Conservation (phyloP, 148 eudicot genomes). For the Rhododendron ovatum region DNA sequence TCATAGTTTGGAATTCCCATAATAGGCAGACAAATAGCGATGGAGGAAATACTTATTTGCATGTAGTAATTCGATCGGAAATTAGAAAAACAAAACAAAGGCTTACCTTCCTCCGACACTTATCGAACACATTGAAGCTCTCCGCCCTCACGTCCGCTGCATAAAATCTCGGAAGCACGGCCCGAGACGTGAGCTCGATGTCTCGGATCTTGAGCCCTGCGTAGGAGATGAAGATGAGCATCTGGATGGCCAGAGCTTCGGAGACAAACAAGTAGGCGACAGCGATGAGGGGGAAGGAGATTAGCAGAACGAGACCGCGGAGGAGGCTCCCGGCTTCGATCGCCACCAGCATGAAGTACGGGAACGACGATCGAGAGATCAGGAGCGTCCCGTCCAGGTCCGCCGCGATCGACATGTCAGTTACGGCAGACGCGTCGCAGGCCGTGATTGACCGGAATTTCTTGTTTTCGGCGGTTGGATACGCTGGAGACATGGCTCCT, state of each 20-base stretch:
- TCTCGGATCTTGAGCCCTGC: constrained; percentile 61
- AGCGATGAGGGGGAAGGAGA: constrained; percentile 64
- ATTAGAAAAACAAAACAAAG: background rate
- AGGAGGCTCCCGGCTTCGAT: constrained; percentile 86
- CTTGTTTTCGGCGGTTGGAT: constrained; percentile 8
- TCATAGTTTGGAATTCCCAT: no score
- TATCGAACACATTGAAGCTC: constrained; percentile 69
- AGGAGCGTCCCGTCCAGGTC: constrained; percentile 95
- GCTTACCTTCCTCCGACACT: constrained; percentile 46
- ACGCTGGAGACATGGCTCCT: constrained; percentile 16
- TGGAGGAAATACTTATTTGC: no score
- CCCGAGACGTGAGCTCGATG: constrained; percentile 80
- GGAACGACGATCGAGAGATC: constrained; percentile 62
- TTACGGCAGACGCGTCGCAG: constrained; percentile 36
- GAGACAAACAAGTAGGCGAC: constrained; percentile 77
- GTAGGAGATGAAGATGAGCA: constrained; percentile 74
- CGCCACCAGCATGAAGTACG: constrained; percentile 88
- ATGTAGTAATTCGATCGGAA: background rate
- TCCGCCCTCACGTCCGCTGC: constrained; percentile 78
- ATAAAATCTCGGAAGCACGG: constrained; percentile 81
- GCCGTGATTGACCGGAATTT: constrained; percentile 46
- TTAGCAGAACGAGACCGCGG: constrained; percentile 67
- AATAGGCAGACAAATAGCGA: no score
- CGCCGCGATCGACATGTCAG: constrained; percentile 67
- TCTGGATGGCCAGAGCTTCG: constrained; percentile 72